These are phyloP conservation scores for Lippia alba DNA, from an alignment of 305 asterid genomes.

Conservation along the genomic window DNA sequence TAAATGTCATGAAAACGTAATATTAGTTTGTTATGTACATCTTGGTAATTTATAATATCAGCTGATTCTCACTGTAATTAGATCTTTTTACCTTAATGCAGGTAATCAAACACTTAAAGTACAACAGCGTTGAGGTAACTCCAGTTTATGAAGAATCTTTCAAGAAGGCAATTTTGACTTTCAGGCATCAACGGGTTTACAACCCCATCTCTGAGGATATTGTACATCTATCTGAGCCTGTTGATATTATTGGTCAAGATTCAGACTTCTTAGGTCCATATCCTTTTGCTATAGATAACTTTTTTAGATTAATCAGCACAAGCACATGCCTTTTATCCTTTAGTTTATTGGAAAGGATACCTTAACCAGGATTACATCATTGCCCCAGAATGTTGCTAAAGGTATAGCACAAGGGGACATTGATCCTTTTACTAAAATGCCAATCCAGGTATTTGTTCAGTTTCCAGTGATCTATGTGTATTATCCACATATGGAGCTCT, in stretches of 20 bases:
- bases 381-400: slow-evolving; percentile 75
- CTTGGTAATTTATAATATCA: slow-evolving; percentile 15
- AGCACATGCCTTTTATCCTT: slow-evolving; percentile 25
- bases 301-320: slow-evolving; percentile 16
- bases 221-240: slow-evolving; percentile 65
- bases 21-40: slow-evolving; percentile 12
- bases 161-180: slow-evolving; percentile 83
- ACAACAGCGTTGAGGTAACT: slow-evolving; percentile 61
- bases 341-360: slow-evolving; percentile 31
- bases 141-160: slow-evolving; percentile 84
- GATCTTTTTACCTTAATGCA: slow-evolving; percentile 43
- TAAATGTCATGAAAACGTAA: slow-evolving; percentile 72
- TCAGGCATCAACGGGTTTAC: slow-evolving; percentile 88
- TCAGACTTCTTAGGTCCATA: slow-evolving; percentile 92
- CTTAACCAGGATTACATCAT: slow-evolving; percentile 72
- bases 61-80: slow-evolving; percentile 29
- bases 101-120: slow-evolving; percentile 91
- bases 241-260: slow-evolving; percentile 49
- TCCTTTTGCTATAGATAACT: slow-evolving; percentile 55
- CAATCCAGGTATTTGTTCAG: slow-evolving; percentile 67
- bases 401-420: slow-evolving; percentile 88
- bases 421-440: slow-evolving; percentile 81
- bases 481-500: slow-evolving; percentile 15
- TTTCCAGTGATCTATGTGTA: slow-evolving; percentile 9
- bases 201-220: slow-evolving; percentile 66